A percentile compares a stretch with the other conserved stretches of the same genome.
Evolutionary conservation across 2,329 filamentous ascomycete genomes (phyloP).

Genomic region (Cladosporium phlei): DNA sequence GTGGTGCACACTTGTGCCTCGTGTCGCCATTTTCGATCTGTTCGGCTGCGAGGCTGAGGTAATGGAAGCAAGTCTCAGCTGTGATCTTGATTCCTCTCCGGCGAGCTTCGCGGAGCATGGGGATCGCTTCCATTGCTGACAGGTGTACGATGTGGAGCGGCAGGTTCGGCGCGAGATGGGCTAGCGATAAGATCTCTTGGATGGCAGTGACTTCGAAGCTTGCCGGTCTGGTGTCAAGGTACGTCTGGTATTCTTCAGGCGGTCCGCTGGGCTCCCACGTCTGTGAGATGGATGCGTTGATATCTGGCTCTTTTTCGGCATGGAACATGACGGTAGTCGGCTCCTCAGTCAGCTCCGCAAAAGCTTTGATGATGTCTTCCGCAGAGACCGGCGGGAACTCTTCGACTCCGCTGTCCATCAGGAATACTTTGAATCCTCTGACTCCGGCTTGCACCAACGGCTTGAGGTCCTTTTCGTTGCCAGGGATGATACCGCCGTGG

Average conservation of each 20-base stretch:
- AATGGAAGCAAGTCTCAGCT: constrained; percentile 94
- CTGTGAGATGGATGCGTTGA: constrained; percentile 69
- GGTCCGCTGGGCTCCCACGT: constrained; percentile 66
- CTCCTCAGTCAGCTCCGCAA: constrained; percentile 72
- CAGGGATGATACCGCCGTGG: constrained; percentile 90
- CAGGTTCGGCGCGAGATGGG: constrained; percentile 72
- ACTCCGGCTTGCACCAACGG: constrained; percentile 80
- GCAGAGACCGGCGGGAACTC: constrained; percentile 92
- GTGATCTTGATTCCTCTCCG: constrained; percentile 75
- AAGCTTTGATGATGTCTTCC: constrained; percentile 71
- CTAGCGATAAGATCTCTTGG: constrained; percentile 75
- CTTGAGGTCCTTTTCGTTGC: constrained; percentile 74
- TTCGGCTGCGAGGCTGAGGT: constrained; percentile 79
- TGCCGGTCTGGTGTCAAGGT: constrained; percentile 83
- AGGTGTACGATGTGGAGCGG: constrained; percentile 92
- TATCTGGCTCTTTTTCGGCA: constrained; percentile 94
- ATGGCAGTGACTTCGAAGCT: constrained; percentile 89
- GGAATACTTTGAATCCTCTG: constrained; percentile 92
- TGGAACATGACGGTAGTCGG: constrained; percentile 98
- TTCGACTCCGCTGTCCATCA: constrained; percentile 94
- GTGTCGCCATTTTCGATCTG: constrained; percentile 80
- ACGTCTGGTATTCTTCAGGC: constrained; percentile 77
- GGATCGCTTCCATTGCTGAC: constrained; percentile 82
- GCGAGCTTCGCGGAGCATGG: constrained; percentile 70
- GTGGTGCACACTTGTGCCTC: constrained; percentile 90